These are phyloP conservation scores for Candida sphagnicola DNA, from an alignment of 805 yeast genomes.

Conservation along the genomic window DNA sequence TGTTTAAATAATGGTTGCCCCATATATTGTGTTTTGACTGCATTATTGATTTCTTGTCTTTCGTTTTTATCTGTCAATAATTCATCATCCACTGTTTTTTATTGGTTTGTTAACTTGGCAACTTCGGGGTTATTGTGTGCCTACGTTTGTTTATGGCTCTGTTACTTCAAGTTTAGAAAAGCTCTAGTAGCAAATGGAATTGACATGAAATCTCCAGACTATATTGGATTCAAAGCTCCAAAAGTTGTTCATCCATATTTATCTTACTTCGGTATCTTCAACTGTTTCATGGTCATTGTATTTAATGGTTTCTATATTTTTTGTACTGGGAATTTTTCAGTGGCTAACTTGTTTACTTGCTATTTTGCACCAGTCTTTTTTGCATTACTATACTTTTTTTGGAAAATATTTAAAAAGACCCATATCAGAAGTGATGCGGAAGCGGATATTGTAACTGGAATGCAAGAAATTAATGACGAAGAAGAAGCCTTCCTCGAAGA, in stretches of 20 bases:
- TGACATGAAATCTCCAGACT: constrained; percentile 10
- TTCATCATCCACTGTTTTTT: constrained; percentile 26
- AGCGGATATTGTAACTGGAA: constrained; percentile 34
- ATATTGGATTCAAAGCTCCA: constrained; percentile 16
- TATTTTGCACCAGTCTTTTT: constrained; percentile 36
- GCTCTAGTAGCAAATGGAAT: constrained; percentile 21
- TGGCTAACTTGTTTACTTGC: constrained; percentile 31
- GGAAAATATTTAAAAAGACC: constrained; percentile 32
- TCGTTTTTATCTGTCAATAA: constrained; percentile 26
- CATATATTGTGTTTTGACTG: constrained; percentile 22
- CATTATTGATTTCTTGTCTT: constrained; percentile 18
- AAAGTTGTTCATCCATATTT: constrained; percentile 21
- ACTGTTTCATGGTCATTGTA: constrained; percentile 22
- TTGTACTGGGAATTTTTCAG: constrained; percentile 32
- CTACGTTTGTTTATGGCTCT: constrained; percentile 26
- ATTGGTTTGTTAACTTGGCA: constrained; percentile 34
- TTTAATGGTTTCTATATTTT: constrained; percentile 42
- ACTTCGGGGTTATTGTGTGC: constrained; percentile 33
- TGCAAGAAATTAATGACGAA: constrained; percentile 29
- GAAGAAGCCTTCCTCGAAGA: constrained; percentile 25
- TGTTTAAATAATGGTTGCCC: constrained; percentile 33
- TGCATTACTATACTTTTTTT: constrained; percentile 19
- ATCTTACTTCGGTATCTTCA: constrained; percentile 20
- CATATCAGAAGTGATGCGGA: constrained; percentile 24
- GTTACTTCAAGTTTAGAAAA: constrained; percentile 28